phyloP scores from a whole-genome alignment of 179 eudicot genomes.

The Gypsophila paniculata region DNA sequence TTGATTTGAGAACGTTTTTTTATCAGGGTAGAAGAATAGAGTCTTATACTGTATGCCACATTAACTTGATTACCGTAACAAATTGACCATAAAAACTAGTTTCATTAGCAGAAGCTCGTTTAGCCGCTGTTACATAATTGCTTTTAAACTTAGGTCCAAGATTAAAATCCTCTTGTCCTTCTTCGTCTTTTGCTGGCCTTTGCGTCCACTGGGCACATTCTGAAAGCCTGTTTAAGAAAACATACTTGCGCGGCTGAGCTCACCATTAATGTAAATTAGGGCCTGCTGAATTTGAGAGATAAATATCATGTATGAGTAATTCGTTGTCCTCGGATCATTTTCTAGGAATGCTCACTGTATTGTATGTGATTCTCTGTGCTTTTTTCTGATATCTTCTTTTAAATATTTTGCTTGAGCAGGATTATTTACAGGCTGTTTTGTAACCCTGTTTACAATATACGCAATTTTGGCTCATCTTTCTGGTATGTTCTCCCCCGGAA shows the following conservation, averaged over 20 bases:
- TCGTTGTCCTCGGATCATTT: neutral
- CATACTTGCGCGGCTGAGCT: neutral
- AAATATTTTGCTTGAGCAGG: constrained; percentile 44
- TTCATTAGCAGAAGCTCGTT: neutral
- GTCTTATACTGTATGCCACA: neutral
- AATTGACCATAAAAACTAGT: neutral
- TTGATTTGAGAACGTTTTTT: neutral
- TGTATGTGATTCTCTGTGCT: neutral
- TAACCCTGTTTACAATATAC: constrained; percentile 67
- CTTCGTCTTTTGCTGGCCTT: neutral
- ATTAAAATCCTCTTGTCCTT: neutral
- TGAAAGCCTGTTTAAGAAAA: neutral
- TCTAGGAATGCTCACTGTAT: neutral
- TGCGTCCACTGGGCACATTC: no score
- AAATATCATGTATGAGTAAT: neutral
- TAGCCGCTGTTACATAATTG: neutral
- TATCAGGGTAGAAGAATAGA: neutral
- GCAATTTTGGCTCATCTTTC: constrained; percentile 75
- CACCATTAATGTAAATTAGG: neutral
- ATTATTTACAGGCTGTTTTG: constrained; percentile 83
- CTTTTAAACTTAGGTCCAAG: neutral
- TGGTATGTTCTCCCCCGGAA: constrained; percentile 60
- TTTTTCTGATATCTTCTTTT: neutral
- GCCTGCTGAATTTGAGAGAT: neutral
- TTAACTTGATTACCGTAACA: neutral